phyloP scores from a whole-genome alignment of 2,329 filamentous ascomycete species.

The Xylaria sp. region DNA sequence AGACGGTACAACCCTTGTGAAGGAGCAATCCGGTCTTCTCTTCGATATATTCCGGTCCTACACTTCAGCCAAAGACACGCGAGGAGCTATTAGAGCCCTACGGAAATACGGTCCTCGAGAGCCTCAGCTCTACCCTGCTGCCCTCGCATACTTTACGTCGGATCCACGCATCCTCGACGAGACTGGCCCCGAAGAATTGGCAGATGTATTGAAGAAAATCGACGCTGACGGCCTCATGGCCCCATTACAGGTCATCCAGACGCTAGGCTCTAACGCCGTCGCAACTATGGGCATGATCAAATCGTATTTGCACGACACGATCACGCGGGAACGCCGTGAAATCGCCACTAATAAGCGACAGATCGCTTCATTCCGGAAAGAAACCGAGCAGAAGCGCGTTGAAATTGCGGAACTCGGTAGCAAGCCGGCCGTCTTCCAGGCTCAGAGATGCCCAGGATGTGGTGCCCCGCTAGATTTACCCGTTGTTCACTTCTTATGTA shows the following conservation, averaged over 20 bases:
- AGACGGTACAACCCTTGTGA: constrained; percentile 90
- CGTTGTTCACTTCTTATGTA: constrained; percentile 94
- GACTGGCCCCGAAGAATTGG: constrained; percentile 84
- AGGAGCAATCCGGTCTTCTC: constrained; percentile 89
- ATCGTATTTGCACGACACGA: constrained; percentile 87
- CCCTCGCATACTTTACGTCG: constrained; percentile 92
- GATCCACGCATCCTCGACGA: constrained; percentile 83
- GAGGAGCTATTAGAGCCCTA: constrained; percentile 88
- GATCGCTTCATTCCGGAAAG: constrained; percentile 83
- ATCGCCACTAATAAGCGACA: constrained; percentile 83
- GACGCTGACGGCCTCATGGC: constrained; percentile 93
- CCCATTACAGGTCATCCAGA: constrained; percentile 95
- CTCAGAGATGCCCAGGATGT: constrained; percentile 88
- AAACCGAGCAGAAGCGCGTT: constrained; percentile 81
- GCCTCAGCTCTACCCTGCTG: constrained; percentile 90
- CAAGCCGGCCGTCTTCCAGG: constrained; percentile 90
- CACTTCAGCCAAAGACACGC: constrained; percentile 90
- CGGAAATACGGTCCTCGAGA: constrained; percentile 92
- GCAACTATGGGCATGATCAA: constrained; percentile 99
- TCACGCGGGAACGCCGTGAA: constrained; percentile 87
- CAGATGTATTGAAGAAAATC: constrained; percentile 83
- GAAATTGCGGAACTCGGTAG: constrained; percentile 81
- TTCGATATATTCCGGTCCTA: constrained; percentile 98
- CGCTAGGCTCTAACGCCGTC: constrained; percentile 74
- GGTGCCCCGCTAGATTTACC: constrained; percentile 83